Conservation (phyloP, 768 basidiomycete species). For the Tulasnella sp. region DNA sequence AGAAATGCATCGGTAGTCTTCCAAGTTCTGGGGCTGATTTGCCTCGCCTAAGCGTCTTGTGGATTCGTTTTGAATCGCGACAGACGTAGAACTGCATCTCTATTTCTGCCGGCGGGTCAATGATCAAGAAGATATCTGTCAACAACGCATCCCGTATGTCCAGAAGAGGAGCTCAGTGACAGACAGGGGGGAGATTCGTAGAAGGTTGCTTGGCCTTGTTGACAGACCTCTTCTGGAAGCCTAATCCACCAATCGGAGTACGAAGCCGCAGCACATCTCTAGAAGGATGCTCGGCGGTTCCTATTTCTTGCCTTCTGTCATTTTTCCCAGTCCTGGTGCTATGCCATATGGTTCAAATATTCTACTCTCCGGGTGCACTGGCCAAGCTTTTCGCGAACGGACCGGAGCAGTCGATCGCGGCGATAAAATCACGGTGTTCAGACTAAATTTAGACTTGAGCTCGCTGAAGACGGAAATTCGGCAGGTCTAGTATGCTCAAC, state of each 20-base stretch:
- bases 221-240: background rate
- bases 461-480: background rate
- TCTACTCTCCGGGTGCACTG: background rate
- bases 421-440: no score
- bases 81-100: background rate
- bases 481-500: no score
- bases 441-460: no score
- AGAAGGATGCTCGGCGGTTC: background rate
- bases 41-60: background rate
- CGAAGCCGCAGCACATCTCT: background rate
- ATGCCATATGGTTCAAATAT: background rate
- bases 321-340: background rate
- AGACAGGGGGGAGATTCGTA: background rate
- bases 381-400: no score
- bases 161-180: background rate
- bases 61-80: background rate
- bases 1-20: background rate
- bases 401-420: no score
- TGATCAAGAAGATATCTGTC: background rate
- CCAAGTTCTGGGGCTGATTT: background rate
- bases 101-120: background rate
- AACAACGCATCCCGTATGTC: background rate
- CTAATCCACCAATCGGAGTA: background rate
- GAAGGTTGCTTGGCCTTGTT: background rate
- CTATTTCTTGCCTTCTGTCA: background rate